Evolutionary conservation across 352 stramenopile species (phyloP), one percentile per base, ranked within the genome.

Genomic region (Phytophthora tubulina): DNA sequence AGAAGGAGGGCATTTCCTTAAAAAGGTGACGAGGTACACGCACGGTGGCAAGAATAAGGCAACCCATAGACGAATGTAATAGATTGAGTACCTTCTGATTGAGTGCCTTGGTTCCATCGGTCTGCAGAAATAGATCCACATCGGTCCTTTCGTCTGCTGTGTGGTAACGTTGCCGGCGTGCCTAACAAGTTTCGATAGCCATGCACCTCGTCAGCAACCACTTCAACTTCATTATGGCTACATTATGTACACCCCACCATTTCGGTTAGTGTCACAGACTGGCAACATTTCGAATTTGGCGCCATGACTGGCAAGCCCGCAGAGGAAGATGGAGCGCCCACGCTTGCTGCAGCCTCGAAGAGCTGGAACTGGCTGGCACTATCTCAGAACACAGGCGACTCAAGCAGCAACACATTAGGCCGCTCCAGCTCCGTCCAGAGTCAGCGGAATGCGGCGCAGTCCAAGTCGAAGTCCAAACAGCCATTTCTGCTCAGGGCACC

Each of bases 281-380:
- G 42, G 35, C 7, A 27, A 8, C 33, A 67, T 59, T 59, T 70
- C 42, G 33, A 54, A 71, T 64, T 65, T 67, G 42, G 44, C 49
- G 55, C 50, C 45, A 75, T 76, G 69, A 72, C 30, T 36, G 49
- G 30, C 15, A 62, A 35, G 38, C 35, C 38, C 21, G 27, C 64
- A 31, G 52, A 58, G 27, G n/a, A 65, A 17, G 11, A 30, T 14
- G 6, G n/a, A 27, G 17, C 36, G n/a, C 36, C 30, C 36, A 54
- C 60, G 42, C 54, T 67, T 42, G 30, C 33, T 32, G 48, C 57
- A 5, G 52, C 72, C 14, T 58, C 69, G 14, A 68, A 75, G 62
- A 63, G 72, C 53, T 91, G 83, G 83, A 86, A 89, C 55, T 91
- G 83, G 83, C 56, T 75, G 51, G 78, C 67, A 52, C 61, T 89